Conservation (phyloP, 768 basidiomycete genomes). For the Dendrothele bispora region DNA sequence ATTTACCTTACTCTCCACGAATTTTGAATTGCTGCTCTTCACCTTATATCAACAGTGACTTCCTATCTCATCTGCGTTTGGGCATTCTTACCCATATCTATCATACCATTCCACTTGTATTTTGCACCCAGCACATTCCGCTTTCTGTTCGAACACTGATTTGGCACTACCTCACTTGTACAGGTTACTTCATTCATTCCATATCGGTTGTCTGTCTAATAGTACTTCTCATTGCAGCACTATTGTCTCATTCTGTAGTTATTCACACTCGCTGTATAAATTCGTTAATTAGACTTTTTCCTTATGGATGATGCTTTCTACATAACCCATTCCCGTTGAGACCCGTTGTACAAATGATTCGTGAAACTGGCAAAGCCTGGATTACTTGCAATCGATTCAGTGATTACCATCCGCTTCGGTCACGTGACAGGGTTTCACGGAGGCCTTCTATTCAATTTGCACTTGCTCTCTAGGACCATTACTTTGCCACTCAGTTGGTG, state of each 20-base stretch:
- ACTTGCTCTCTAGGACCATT: too few relatives aligned
- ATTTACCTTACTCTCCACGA: constrained; percentile 36
- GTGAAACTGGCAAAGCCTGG: too few relatives aligned
- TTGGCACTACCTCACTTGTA: constrained; percentile 49
- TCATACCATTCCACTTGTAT: constrained; percentile 67
- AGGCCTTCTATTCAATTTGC: too few relatives aligned
- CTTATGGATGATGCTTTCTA: constrained; percentile 8
- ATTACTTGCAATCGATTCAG: too few relatives aligned
- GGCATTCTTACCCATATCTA: constrained; percentile 36
- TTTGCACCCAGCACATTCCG: constrained; percentile 62
- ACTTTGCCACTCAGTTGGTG: too few relatives aligned
- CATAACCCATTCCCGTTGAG: too few relatives aligned
- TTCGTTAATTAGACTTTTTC: constrained; percentile 36
- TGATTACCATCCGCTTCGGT: too few relatives aligned
- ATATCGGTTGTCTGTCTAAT: constrained; percentile 69
- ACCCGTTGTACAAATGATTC: too few relatives aligned
- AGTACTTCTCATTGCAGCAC: constrained; percentile 61
- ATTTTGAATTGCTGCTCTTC: constrained; percentile 37
- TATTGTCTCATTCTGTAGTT: constrained; percentile 75
- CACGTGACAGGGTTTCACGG: too few relatives aligned
- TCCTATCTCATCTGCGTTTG: constrained; percentile 38
- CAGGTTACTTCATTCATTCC: constrained; percentile 51
- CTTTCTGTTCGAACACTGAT: constrained; percentile 33
- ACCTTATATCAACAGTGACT: constrained; percentile 28
- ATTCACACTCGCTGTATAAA: constrained; percentile 57